phyloP scores from a whole-genome alignment of 139 green algal genomes.

The Ettlia oleoabundans region DNA sequence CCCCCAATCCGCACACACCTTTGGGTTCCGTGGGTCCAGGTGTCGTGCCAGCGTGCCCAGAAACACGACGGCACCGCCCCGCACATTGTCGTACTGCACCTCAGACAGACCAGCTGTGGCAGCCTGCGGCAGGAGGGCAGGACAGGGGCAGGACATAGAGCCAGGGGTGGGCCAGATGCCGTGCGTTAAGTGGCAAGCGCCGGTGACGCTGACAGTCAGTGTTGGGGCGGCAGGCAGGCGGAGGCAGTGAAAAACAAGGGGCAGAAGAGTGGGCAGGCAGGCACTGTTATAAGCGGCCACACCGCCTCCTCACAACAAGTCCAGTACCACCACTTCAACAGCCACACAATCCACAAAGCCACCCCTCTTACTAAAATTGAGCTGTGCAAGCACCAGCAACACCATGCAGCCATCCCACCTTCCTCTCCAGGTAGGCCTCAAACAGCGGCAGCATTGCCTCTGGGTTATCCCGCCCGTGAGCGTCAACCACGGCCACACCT shows the following conservation, averaged over 20 bases:
- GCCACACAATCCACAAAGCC: too few relatives aligned
- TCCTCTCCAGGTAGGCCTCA: slow-evolving; percentile 81
- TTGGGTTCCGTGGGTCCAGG: slow-evolving; percentile 63
- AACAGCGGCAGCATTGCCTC: slow-evolving; percentile 88
- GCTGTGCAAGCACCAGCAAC: too few relatives aligned
- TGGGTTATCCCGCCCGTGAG: slow-evolving; percentile 63
- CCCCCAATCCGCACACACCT: slow-evolving; percentile 45
- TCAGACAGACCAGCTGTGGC: slow-evolving; percentile 53
- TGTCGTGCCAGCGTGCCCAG: slow-evolving; percentile 92
- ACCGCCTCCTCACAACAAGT: too few relatives aligned
- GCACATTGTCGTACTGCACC: slow-evolving; percentile 81
- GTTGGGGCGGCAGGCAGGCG: neutral
- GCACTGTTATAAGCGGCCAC: too few relatives aligned
- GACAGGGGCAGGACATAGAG: too few relatives aligned
- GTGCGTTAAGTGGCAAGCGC: neutral
- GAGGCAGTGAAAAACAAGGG: neutral
- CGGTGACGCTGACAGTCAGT: neutral
- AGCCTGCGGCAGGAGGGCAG: neutral
- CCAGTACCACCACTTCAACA: too few relatives aligned
- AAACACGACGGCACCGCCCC: slow-evolving; percentile 92
- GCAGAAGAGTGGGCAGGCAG: neutral
- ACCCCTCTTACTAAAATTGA: too few relatives aligned
- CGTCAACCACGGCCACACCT: slow-evolving; percentile 82
- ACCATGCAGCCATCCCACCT: neutral
- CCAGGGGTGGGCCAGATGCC: neutral